These are phyloP conservation scores for Nectriaceae sp. DNA, from an alignment of 2,329 filamentous ascomycete genomes.

Conservation along the genomic window DNA sequence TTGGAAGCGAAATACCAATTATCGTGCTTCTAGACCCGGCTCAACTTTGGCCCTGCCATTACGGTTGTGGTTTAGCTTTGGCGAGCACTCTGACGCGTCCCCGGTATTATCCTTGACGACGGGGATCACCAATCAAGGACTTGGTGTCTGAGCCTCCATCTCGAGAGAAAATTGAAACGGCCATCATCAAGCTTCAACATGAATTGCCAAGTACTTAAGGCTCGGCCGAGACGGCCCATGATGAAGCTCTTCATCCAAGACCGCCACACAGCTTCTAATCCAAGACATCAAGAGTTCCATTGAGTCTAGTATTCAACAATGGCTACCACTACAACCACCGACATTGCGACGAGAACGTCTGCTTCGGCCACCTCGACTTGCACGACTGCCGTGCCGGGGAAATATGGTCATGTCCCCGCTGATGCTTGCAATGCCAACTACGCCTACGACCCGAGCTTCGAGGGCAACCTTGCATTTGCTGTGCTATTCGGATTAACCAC, in stretches of 20 bases:
- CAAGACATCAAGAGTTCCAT: background rate
- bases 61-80: conserved; percentile 11
- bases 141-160: background rate
- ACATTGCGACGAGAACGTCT: conserved; percentile 32
- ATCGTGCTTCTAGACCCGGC: background rate
- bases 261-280: background rate
- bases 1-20: too few relatives aligned
- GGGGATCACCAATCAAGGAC: background rate
- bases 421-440: conserved; percentile 37
- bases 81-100: conserved; percentile 9
- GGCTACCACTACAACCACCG: conserved; percentile 16
- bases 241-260: background rate
- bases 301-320: background rate
- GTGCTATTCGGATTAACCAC: conserved; percentile 33
- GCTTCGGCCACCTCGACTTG: conserved; percentile 33
- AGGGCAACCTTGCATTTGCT: conserved; percentile 35
- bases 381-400: conserved; percentile 34
- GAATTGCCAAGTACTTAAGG: background rate
- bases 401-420: conserved; percentile 33
- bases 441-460: conserved; percentile 34
- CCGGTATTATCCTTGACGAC: background rate
- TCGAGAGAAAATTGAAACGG: too few relatives aligned
- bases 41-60: background rate
- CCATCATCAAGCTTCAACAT: background rate
- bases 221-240: background rate